Base-by-base conservation (phyloP, 306 rosid species). In the Quercus aquifolioides region DNA sequence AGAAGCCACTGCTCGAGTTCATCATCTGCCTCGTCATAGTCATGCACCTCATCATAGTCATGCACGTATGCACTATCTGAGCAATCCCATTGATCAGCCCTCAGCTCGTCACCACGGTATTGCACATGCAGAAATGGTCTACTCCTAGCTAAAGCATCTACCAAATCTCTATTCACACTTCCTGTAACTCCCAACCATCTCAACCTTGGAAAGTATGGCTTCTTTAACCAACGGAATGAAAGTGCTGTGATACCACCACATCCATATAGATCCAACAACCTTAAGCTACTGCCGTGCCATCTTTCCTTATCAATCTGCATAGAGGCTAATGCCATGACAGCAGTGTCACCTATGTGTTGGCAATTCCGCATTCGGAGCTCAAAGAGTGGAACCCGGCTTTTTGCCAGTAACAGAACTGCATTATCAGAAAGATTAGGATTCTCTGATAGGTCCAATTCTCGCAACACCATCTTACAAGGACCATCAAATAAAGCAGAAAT, bases 111-210 rank as follows among this genome's bases (percentile, higher is more conserved):
- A 1, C 99, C 99, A 59, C 55, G 90, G 88, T 91, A 84, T 30
- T 89, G 92, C 76, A 95, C 97, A 20, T 84, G 93, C 92, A 95
- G 85, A 87, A 92, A 88, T 0, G 98, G 98, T 81, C 94, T 85
- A 80, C 84, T 92, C 83, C 87, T 85, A 56, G 94, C 89, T 71
- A 95, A 84, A 76, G 98, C 99, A 79, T 95, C 99, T 5, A 95
- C 97, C 74, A 87, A 83, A 35, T 95, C 95, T 82, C 90, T 89
- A 28, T 92, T 93, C 13, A 90, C 92, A 81, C 83, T 82, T 69
- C 99, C 99, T 0, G 92, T 90, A 84, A 95, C 94, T 69, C 99
- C 99, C 90, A 95, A 75, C 92, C 96, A 91, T 81, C 89, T 90
- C 74, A 95, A 84, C 91, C 95, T 95, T 6, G 99, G 99, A 82